Evolutionary conservation across 2,329 filamentous ascomycete species (phyloP), one percentile per base, ranked within the genome.

Genomic region (Botryotinia convoluta): DNA sequence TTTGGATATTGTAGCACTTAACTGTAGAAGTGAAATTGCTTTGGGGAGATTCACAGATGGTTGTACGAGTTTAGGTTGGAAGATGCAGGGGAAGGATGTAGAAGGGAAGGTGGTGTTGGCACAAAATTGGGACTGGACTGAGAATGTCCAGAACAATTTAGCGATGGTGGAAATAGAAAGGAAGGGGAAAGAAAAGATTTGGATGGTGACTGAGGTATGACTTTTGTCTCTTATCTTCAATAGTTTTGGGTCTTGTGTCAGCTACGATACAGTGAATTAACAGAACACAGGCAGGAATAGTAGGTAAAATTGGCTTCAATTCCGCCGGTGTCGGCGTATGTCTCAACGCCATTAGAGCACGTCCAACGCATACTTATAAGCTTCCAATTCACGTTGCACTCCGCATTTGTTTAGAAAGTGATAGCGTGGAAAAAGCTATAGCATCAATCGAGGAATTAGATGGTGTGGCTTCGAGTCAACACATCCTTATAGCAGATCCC

Each of bases 321-420:
- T 83, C 81, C 48, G 75, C 79, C 0, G 86, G 87, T 4, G 87
- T 90, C 0, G 88, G 87, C 1, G 85, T 87, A 0, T 85, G 84
- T 65, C 81, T 89, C 44, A 90, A 90, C 77, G 88, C 88, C 5
- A 87, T 90, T 74, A 81, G 83, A 74, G 86, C 85, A 3, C 81
- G 82, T 60, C 87, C 87, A 3, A 83, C 87, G 54, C 82, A 85
- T 73, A 77, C 82, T 2, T 79, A 78, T 5, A 83, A 83, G 18
- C 77, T 89, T 16, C 88, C 88, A 0, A 85, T 85, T 29, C 88
- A 90, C 79, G 80, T 90, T 20, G 87, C 84, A 0, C 82, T 90
- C n/a, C 82, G 88, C 26, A 82, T 84, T 72, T 86, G 83, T 37
- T 81, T 90, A 8, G 86, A 89, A 64, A 85, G 84, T 74, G 69